These are phyloP conservation scores for Seiridium cupressi DNA, from an alignment of 2,329 filamentous ascomycete genomes.

Conservation along the genomic window DNA sequence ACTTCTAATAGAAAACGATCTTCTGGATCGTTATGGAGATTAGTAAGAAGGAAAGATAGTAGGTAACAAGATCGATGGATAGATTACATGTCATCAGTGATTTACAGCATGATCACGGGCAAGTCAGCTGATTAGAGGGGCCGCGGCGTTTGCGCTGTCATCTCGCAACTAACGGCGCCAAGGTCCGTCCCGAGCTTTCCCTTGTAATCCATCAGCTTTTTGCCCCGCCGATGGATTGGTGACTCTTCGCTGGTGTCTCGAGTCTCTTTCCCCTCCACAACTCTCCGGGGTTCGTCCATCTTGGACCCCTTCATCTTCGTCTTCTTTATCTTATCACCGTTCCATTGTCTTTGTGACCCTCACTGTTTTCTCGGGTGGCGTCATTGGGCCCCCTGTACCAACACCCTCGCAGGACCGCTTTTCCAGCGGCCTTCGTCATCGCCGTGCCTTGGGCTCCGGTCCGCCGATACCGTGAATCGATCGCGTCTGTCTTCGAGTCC, in stretches of 20 bases:
- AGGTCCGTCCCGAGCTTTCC: not conserved
- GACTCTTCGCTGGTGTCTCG: slow-evolving; percentile 17
- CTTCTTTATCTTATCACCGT: not conserved
- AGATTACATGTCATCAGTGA: not conserved
- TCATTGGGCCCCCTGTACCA: not conserved
- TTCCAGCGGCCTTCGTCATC: not conserved
- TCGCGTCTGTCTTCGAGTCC: not conserved
- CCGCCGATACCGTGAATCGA: not conserved
- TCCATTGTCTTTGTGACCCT: not conserved
- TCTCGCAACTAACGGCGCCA: not conserved
- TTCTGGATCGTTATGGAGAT: no score
- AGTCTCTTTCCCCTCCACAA: slow-evolving; percentile 13
- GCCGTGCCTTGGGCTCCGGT: not conserved
- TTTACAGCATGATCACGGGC: not conserved
- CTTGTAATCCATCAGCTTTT: slow-evolving; percentile 3
- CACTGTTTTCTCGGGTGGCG: not conserved
- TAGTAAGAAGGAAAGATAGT: no score
- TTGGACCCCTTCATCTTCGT: slow-evolving; percentile 22
- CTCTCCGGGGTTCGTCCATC: slow-evolving; percentile 27
- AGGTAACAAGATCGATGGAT: no score
- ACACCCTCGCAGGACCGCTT: not conserved
- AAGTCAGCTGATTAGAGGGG: not conserved
- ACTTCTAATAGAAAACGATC: no score
- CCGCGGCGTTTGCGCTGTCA: not conserved
- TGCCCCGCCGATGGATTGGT: slow-evolving; percentile 22